A percentile compares a stretch with the other conserved stretches of the same genome.
Evolutionary conservation across 306 rosid species (phyloP).

Genomic region (Delonix regia): DNA sequence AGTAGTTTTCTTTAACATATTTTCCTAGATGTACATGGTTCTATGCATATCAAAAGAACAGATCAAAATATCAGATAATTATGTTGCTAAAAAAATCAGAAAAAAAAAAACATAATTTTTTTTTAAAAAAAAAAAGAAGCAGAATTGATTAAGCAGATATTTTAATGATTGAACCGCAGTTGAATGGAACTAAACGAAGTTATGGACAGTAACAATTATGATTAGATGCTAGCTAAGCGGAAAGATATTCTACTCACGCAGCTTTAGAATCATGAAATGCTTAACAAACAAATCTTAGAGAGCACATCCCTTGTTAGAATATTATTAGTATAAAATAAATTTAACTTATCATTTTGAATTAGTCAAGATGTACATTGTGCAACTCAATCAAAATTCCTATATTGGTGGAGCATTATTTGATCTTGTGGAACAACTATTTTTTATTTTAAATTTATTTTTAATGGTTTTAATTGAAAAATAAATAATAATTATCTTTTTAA

Average conservation of each 20-base stretch:
- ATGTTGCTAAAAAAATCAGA: constrained; percentile 4
- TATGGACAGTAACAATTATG: not conserved
- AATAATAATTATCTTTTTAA: too few species aligned
- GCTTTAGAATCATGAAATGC: constrained; percentile 29
- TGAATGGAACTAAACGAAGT: constrained; percentile 5
- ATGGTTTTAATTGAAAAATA: too few species aligned
- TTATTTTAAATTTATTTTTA: too few species aligned
- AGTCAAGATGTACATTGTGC: too few species aligned
- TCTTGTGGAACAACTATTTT: too few species aligned
- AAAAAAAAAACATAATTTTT: too few species aligned
- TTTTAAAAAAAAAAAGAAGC: not conserved
- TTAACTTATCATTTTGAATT: too few species aligned
- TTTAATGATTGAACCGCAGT: not conserved
- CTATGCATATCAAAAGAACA: constrained; percentile 2
- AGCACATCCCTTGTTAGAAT: constrained; percentile 69
- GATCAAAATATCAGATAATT: constrained; percentile 4
- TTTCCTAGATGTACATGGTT: not conserved
- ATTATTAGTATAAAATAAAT: too few species aligned
- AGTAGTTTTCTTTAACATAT: not conserved
- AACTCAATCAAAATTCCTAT: too few species aligned
- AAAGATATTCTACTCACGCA: not conserved
- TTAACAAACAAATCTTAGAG: constrained; percentile 65
- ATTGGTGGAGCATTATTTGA: too few species aligned
- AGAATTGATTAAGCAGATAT: not conserved
- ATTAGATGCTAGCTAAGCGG: not conserved